These are phyloP conservation scores for Macroventuria anomochaeta DNA, from an alignment of 2,329 filamentous ascomycete genomes.

Conservation along the genomic window DNA sequence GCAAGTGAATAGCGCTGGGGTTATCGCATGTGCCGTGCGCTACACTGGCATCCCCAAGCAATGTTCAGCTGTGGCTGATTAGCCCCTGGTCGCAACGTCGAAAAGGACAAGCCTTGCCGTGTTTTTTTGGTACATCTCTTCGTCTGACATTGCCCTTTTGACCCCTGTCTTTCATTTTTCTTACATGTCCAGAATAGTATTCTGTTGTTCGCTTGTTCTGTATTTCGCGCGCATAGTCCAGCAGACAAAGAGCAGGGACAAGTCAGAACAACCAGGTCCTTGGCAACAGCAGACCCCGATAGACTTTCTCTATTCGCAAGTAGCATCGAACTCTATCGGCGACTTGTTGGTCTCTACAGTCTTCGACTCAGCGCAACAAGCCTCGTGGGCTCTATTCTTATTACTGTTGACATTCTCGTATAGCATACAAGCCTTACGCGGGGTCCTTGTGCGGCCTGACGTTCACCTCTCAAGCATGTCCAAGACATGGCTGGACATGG, in stretches of 20 bases:
- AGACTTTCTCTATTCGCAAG: not conserved
- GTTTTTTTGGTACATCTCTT: not conserved
- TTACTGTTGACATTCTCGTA: not conserved
- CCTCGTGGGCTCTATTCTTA: not conserved
- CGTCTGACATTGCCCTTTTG: not conserved
- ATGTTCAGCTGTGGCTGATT: slow-evolving; percentile 4
- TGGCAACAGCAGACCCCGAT: not conserved
- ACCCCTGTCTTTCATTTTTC: not conserved
- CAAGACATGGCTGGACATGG: slow-evolving; percentile 12
- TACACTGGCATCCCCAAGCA: not conserved
- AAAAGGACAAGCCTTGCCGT: not conserved
- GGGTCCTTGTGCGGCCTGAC: slow-evolving; percentile 1
- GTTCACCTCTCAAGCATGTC: not conserved
- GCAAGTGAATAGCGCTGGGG: not conserved
- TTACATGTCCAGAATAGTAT: not conserved
- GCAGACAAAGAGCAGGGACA: not conserved
- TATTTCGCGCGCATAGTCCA: not conserved
- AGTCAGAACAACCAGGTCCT: not conserved
- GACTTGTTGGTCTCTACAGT: not conserved
- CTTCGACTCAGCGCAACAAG: not conserved
- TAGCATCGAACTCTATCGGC: not conserved
- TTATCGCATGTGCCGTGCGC: slow-evolving; percentile 2
- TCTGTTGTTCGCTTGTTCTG: not conserved
- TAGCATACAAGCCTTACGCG: slow-evolving; percentile 1
- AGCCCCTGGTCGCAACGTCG: not conserved